Conservation (phyloP, 2,329 filamentous ascomycete species). For the Karstenula rhodostoma region DNA sequence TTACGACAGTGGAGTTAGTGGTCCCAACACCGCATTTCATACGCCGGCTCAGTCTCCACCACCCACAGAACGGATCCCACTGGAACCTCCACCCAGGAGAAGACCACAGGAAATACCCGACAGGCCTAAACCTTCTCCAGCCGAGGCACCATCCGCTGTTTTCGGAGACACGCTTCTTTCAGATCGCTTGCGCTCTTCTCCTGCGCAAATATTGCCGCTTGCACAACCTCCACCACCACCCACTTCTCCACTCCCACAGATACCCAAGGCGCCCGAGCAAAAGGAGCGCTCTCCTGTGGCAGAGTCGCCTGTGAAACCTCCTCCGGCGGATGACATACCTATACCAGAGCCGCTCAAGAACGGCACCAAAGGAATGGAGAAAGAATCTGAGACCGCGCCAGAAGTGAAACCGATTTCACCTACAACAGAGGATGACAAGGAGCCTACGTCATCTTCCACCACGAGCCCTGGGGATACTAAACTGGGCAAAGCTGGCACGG, state of each 20-base stretch:
- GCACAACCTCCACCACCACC: slow-evolving; percentile 35
- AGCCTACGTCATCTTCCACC: slow-evolving; percentile 71
- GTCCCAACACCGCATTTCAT: slow-evolving; percentile 31
- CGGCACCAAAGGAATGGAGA: slow-evolving; percentile 1
- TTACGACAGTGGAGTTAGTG: slow-evolving; percentile 32
- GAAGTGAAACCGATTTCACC: slow-evolving; percentile 54
- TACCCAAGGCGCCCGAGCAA: slow-evolving; percentile 31
- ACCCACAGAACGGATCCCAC: slow-evolving; percentile 7
- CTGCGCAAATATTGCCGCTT: slow-evolving; percentile 5
- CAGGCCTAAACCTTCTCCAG: slow-evolving; percentile 7
- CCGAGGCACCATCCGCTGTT: slow-evolving; percentile 13
- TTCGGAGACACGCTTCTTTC: background rate
- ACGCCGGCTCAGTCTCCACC: slow-evolving; percentile 29
- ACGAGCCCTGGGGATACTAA: slow-evolving; percentile 90
- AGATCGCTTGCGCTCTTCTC: background rate
- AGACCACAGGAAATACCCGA: slow-evolving; percentile 22
- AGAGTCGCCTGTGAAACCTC: slow-evolving; percentile 5
- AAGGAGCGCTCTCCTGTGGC: slow-evolving; percentile 12
- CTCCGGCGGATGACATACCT: slow-evolving; percentile 7
- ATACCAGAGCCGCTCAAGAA: slow-evolving; percentile 18
- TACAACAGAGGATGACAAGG: slow-evolving; percentile 56
- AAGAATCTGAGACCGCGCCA: slow-evolving; percentile 12
- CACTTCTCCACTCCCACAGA: slow-evolving; percentile 36
- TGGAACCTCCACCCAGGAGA: slow-evolving; percentile 22
- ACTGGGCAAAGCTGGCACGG: slow-evolving; percentile 75